phyloP scores from a whole-genome alignment of 331 rosid genomes.

The Malus hybrid region DNA sequence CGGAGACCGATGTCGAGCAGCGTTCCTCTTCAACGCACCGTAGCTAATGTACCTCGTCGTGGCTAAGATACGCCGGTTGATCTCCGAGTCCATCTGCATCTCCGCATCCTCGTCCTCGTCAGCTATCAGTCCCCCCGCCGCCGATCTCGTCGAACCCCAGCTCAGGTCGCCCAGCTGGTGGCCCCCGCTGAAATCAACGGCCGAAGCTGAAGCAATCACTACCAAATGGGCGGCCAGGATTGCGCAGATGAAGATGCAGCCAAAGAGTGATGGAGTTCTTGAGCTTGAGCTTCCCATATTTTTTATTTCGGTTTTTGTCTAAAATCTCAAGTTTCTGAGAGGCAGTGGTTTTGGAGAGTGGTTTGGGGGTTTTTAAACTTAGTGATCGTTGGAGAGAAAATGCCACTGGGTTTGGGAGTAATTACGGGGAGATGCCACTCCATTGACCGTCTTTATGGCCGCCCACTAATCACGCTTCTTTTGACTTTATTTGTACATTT shows the following conservation, averaged over 20 bases:
- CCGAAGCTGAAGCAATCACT: constrained; percentile 22
- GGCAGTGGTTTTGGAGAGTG: neutral
- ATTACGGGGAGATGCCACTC: constrained; percentile 50
- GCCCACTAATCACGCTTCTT: constrained; percentile 18
- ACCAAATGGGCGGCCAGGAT: constrained; percentile 50
- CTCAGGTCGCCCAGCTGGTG: constrained; percentile 33
- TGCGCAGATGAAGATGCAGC: constrained; percentile 25
- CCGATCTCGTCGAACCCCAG: constrained; percentile 36
- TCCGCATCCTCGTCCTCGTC: constrained; percentile 48
- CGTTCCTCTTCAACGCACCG: constrained; percentile 84
- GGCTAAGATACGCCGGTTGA: constrained; percentile 78
- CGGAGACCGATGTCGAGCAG: constrained; percentile 72
- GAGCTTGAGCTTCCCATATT: constrained; percentile 27
- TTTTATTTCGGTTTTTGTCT: neutral
- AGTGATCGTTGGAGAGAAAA: neutral
- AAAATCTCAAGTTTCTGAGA: neutral
- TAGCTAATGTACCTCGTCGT: constrained; percentile 64
- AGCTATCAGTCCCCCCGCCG: constrained; percentile 54
- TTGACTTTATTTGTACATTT: constrained; percentile 4
- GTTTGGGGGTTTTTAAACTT: constrained; percentile 17
- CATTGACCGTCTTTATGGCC: constrained; percentile 22
- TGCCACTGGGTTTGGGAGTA: constrained; percentile 9
- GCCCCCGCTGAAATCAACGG: constrained; percentile 38
- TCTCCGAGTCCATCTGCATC: constrained; percentile 80
- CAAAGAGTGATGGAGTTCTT: neutral